Base-by-base conservation (phyloP, 441 rosid genomes). In the Adansonia gregorii region DNA sequence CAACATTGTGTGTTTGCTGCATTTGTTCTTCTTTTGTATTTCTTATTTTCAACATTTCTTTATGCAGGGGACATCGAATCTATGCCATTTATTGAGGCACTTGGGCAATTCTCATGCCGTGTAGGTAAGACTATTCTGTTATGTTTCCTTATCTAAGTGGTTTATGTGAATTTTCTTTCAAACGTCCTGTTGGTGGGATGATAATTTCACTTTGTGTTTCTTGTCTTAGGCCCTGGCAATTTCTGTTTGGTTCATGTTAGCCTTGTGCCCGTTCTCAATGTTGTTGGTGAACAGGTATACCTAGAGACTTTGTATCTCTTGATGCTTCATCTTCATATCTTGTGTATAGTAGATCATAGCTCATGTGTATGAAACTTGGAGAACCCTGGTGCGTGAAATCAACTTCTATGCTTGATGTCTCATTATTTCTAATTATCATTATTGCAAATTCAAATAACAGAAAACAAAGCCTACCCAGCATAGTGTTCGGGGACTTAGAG, bases 381-480 rank as follows among this genome's bases (percentile, higher is more conserved):
- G 58, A 48, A 49, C 41, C 58, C 19, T 51, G 45, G 20, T 70
- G 12, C 2, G 6, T 71, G 48, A 15, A 46, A 71, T 31, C 31
- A 46, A 76, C 39, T 61, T 80, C 17, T 66, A 6, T 48, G 43
- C 43, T 22, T 24, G 61, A 56, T 46, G 52, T 9, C 7, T 31
- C 22, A 31, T 56, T 60, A 58, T 11, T 15, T 54, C 60, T 52
- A 45, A 19, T 73, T 74, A 39, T 67, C 39, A 35, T 49, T 76
- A 48, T 43, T 17, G 35, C 59, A 12, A 20, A 76, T 80, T 45
- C 76, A 55, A 67, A 11, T 79, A 86, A 78, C 89, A 94, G 98
- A 94, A 94, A 79, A 92, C 98, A 3, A 94, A 94, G 82, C 98
- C 98, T 73, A 94, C 98, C 75, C 98, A 94, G 85, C 98, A 94